Evolutionary conservation across 148 eudicot genomes (phyloP).

Genomic region (Nepenthes gracilis): DNA sequence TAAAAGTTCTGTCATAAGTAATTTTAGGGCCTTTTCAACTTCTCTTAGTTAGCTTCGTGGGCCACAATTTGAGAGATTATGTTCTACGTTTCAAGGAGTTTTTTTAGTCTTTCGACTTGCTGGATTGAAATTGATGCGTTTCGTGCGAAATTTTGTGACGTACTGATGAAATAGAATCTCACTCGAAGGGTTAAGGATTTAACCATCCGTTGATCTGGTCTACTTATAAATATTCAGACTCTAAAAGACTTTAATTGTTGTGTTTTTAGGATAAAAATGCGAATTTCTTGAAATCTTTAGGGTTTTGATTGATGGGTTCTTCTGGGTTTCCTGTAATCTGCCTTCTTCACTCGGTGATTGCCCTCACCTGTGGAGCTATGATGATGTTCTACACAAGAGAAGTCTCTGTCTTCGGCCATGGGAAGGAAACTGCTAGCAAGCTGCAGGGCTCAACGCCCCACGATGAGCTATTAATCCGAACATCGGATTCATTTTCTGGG

Average conservation of each 20-base stretch:
- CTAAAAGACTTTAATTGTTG: not conserved
- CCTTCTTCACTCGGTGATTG: slow-evolving; percentile 63
- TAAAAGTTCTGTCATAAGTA: too few species aligned
- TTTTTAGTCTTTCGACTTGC: not conserved
- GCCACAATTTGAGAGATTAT: not conserved
- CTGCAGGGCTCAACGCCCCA: slow-evolving; percentile 79
- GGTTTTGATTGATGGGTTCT: slow-evolving; percentile 47
- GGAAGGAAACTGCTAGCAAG: slow-evolving; percentile 48
- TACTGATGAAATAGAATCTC: not conserved
- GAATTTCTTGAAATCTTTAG: slow-evolving; percentile 1
- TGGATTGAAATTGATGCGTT: slow-evolving; percentile 5
- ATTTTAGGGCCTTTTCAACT: too few species aligned
- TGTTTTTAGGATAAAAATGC: not conserved
- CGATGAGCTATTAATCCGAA: slow-evolving; percentile 60
- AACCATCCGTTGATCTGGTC: not conserved
- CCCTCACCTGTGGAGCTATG: slow-evolving; percentile 57
- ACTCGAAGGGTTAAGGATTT: slow-evolving; percentile 2
- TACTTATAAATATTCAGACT: not conserved
- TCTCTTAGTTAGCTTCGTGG: too few species aligned
- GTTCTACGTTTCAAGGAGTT: slow-evolving; percentile 8
- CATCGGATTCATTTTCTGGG: slow-evolving; percentile 84
- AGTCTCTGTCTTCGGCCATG: slow-evolving; percentile 54
- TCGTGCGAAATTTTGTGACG: slow-evolving; percentile 3
- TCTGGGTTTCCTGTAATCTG: slow-evolving; percentile 64
- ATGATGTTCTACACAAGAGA: slow-evolving; percentile 86